Conservation (phyloP, 257 asterid species). For the Solanum boliviense region DNA sequence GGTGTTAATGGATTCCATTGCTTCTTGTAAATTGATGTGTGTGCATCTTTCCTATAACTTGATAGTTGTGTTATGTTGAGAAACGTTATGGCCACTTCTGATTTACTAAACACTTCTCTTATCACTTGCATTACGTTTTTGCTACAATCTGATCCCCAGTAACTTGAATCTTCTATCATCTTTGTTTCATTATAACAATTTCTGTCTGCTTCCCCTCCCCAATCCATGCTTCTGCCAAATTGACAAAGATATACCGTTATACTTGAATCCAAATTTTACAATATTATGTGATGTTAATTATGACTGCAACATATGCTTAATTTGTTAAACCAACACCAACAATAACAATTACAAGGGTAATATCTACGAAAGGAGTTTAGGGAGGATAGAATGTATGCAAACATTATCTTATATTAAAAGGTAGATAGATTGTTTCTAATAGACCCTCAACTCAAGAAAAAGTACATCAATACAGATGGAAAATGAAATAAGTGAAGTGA, state of each 20-base stretch:
- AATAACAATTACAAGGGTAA: not conserved
- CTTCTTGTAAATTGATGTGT: slow-evolving; percentile 56
- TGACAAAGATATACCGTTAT: not conserved
- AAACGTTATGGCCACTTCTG: slow-evolving; percentile 32
- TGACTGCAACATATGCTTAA: no score
- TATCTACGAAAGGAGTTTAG: no score
- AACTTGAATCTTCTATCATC: slow-evolving; percentile 23
- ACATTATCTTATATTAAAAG: not conserved
- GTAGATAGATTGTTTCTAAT: not conserved
- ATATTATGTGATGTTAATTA: not conserved
- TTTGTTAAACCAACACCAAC: not conserved
- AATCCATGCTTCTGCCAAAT: slow-evolving; percentile 9
- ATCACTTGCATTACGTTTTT: slow-evolving; percentile 35
- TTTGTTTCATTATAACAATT: slow-evolving; percentile 55
- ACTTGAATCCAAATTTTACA: not conserved
- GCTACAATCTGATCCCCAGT: slow-evolving; percentile 45
- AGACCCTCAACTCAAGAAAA: not conserved
- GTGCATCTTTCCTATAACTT: slow-evolving; percentile 59
- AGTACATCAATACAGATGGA: not conserved
- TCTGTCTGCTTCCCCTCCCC: slow-evolving; percentile 46
- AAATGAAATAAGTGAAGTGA: not conserved
- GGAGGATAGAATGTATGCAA: not conserved
- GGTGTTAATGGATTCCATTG: slow-evolving; percentile 42
- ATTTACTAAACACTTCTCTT: slow-evolving; percentile 18
- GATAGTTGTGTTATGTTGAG: slow-evolving; percentile 58